Base-by-base conservation (phyloP, 805 yeast species). In the Candida easanensis region DNA sequence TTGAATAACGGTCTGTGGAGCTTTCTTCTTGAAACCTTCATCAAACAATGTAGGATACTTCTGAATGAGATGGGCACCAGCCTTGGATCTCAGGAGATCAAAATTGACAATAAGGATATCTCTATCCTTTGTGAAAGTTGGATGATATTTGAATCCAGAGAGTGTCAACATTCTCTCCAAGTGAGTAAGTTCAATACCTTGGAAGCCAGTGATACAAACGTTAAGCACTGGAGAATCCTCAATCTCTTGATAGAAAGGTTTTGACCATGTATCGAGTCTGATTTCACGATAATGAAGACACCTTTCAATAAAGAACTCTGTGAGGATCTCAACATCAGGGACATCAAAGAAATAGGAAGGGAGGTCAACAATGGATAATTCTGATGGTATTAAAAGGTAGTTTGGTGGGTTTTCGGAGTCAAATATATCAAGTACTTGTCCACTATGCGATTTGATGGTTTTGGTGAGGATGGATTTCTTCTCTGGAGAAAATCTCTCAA, bases 271-370 rank as follows among this genome's bases (percentile, higher is more conserved):
- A 56, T 84, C 95, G 26, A 61, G 53, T 14, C 65, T 61, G 6
- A 77, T 51, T 35, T 63, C 58, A 34, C 75, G 72, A 52, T 80
- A 80, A 62, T 74, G 82, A 18, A 87, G 67, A 19, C 85, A 76
- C 45, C 95, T 66, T 61, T 88, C 96, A 11, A 88, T 64, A 50
- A 82, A 82, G 85, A 91, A 87, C 60, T 88, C 95, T 0, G 95
- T 87, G 2, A 80, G 76, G 0, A 80, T 48, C 15, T 56, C 54
- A 3, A 57, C 50, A 4, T 41, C 39, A 2, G 46, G 52, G 48
- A 58, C 18, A 28, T 58, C 38, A 5, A 48, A 49, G 5, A 22
- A 39, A 16, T 39, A 25, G 6, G 35, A n/a, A 17, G 59, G 57
- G 4, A 54, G 25, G 1, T 49, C 33, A 6, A 35, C 34, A 0